Evolutionary conservation across 805 yeast genomes (phyloP).

Genomic region (Monosporozyma unispora): DNA sequence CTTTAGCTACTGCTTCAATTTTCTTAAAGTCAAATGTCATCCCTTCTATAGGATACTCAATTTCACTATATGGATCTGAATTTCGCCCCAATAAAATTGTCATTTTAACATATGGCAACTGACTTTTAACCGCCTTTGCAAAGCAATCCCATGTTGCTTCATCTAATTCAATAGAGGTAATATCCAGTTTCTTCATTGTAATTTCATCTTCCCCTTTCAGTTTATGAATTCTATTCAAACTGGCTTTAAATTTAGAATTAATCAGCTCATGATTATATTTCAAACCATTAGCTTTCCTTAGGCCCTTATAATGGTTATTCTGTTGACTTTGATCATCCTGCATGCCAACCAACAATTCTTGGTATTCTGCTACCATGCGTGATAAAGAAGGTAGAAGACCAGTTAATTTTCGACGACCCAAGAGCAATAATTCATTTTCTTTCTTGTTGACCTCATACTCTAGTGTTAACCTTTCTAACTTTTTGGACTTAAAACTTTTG

Average conservation of each 20-base stretch:
- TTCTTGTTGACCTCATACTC: slow-evolving; percentile 49
- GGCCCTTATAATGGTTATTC: not conserved
- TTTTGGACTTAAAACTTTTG: slow-evolving; percentile 37
- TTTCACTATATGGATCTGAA: slow-evolving; percentile 44
- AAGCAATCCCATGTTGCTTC: slow-evolving; percentile 27
- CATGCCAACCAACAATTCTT: slow-evolving; percentile 10
- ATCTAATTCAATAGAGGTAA: slow-evolving; percentile 14
- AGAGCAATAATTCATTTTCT: slow-evolving; percentile 15
- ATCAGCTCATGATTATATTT: not conserved
- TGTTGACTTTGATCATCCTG: slow-evolving; percentile 7
- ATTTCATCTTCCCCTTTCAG: slow-evolving; percentile 32
- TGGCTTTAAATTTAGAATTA: slow-evolving; percentile 16
- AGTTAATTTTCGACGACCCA: slow-evolving; percentile 16
- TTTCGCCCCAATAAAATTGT: slow-evolving; percentile 28
- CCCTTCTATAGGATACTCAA: slow-evolving; percentile 41
- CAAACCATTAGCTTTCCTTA: not conserved
- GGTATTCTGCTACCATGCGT: slow-evolving; percentile 11
- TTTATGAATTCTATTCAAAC: slow-evolving; percentile 26
- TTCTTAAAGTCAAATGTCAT: slow-evolving; percentile 30
- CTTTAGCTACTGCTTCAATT: slow-evolving; percentile 2
- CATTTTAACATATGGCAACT: slow-evolving; percentile 34
- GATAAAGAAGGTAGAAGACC: slow-evolving; percentile 26
- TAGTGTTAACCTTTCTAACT: slow-evolving; percentile 45
- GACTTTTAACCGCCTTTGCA: slow-evolving; percentile 16
- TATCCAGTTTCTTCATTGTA: slow-evolving; percentile 31